phyloP scores from a whole-genome alignment of 108 stramenopile species.

The Nannochloropsis granulata region DNA sequence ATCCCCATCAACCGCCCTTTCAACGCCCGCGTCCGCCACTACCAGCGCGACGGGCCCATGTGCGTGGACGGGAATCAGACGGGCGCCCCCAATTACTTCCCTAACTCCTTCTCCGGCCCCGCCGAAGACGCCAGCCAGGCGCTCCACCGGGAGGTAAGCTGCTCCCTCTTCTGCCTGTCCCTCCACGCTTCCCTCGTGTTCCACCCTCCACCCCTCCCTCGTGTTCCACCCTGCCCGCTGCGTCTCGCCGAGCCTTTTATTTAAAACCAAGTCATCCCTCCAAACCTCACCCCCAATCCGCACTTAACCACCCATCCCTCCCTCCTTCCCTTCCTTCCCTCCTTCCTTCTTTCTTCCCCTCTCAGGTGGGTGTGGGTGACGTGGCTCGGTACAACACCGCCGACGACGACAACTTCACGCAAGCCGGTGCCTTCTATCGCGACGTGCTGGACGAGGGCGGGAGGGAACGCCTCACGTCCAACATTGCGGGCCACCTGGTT shows the following conservation, averaged over 20 bases:
- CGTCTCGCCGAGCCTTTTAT: too few species aligned
- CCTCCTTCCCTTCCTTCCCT: not conserved
- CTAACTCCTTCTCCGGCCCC: conserved; percentile 45
- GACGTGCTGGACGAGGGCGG: conserved; percentile 29
- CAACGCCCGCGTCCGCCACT: conserved; percentile 20
- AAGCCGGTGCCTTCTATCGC: conserved; percentile 37
- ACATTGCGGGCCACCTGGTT: conserved; percentile 46
- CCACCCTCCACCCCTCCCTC: not conserved
- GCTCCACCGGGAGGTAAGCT: not conserved
- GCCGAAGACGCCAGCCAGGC: not conserved
- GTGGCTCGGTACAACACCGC: conserved; percentile 43
- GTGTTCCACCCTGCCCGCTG: too few species aligned
- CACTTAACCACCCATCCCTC: not conserved
- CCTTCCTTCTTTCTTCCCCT: conserved; percentile 10
- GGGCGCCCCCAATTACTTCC: conserved; percentile 47
- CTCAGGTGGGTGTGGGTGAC: conserved; percentile 30
- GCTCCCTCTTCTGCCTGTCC: not conserved
- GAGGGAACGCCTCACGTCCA: conserved; percentile 40
- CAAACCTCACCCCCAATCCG: not conserved
- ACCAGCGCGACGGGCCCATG: conserved; percentile 51
- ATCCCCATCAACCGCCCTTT: conserved; percentile 46
- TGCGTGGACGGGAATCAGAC: conserved; percentile 34
- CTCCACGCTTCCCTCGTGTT: not conserved
- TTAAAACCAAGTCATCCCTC: too few species aligned
- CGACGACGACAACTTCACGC: conserved; percentile 47